These are phyloP conservation scores for Venturia carpophila DNA, from an alignment of 2,329 filamentous ascomycete genomes.

Conservation along the genomic window DNA sequence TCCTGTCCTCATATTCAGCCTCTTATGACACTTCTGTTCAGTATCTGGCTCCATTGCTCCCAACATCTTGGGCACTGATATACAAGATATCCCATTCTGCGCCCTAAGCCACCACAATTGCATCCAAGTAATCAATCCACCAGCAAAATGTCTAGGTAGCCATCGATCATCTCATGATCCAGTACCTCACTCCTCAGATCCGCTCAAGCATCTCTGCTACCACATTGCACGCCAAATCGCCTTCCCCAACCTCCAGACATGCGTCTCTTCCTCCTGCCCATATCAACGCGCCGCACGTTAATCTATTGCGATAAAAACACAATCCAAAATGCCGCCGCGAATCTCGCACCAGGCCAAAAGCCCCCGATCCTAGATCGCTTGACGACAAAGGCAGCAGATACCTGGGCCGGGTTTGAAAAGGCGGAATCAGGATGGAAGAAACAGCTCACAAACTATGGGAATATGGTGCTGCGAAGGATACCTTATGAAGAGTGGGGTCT, in stretches of 20 bases:
- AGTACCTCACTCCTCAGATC: background rate
- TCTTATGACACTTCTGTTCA: background rate
- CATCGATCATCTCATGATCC: background rate
- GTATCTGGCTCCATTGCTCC: background rate
- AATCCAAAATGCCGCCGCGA: slow-evolving; percentile 28
- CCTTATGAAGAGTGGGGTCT: slow-evolving; percentile 97
- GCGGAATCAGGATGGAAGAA: slow-evolving; percentile 82
- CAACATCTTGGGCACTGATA: background rate
- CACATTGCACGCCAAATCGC: background rate
- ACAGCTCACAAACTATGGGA: slow-evolving; percentile 76
- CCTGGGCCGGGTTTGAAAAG: slow-evolving; percentile 84
- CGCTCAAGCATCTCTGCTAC: background rate
- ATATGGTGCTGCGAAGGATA: slow-evolving; percentile 75
- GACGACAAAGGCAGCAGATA: slow-evolving; percentile 61
- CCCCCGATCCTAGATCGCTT: slow-evolving; percentile 48
- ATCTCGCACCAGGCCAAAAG: slow-evolving; percentile 10
- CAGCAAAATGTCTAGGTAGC: slow-evolving; percentile 9
- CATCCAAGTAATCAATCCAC: background rate
- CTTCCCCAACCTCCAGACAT: slow-evolving; percentile 41
- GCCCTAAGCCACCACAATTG: background rate
- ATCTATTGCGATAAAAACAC: slow-evolving; percentile 81
- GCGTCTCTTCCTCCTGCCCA: slow-evolving; percentile 88
- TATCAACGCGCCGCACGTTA: slow-evolving; percentile 83
- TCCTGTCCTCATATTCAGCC: no score
- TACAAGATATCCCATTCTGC: background rate